Base-by-base conservation (phyloP, 1,284 basidiomycete genomes). In the Sutorius eximius region DNA sequence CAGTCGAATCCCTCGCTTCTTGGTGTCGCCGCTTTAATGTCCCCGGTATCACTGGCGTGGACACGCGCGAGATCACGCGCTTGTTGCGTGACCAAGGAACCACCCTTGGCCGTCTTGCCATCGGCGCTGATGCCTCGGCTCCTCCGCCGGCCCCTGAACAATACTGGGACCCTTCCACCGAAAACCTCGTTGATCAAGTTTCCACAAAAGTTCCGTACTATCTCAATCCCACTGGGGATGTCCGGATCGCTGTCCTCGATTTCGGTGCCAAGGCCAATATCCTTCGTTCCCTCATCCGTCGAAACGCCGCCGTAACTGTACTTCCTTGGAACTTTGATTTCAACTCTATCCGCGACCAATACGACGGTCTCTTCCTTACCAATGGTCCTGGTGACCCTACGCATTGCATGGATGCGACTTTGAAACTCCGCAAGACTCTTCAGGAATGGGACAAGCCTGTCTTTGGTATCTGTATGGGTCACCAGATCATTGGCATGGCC, bases 381-480 rank as follows among this genome's bases (percentile, higher is more conserved):
- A 99, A 99, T 72, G 96, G 97, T 12, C 96, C 96, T 3, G 96
- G 96, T 59, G 94, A 96, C 72, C 97, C 96, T 27, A 81, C 82
- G 63, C 90, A 92, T 61, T 96, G 95, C 75, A 86, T 87, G 82
- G 86, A 93, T 55, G 94, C 94, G 22, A 91, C 87, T 16, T 69
- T 89, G 59, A 85, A 90, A 57, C 83, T 98, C 55, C 84, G 92
- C 62, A 81, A 82, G 65, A 94, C 92, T 16, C 77, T 98, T 52
- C 68, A 82, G 48, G 90, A 96, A 71, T 98, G 95, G 94, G 76
- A 88, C 73, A 91, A 87, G 69, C 96, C 96, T 22, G 82, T 99
- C 50, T 99, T 99, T 67, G 97, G 96, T 56, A 97, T 99, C 68
- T 99, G 96, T 77, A 99, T 99, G 97, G 97, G 95, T 45, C 93